Base-by-base conservation (phyloP, 192 early-diverging fungal species). In the Mortierella hygrophila region DNA sequence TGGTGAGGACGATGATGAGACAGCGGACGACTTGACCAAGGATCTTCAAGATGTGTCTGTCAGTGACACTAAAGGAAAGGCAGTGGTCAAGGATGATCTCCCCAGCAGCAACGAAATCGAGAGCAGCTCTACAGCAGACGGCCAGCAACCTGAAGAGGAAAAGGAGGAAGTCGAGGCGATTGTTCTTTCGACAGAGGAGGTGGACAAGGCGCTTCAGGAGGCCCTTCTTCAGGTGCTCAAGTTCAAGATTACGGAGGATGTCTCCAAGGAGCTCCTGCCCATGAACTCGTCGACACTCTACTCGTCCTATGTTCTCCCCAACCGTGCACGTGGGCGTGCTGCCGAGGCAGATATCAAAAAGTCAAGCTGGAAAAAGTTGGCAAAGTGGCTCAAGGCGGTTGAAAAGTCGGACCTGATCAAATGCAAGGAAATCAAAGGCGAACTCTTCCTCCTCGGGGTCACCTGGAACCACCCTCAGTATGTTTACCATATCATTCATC, bases 321-420 rank as follows among this genome's bases (percentile, higher is more conserved):
- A 92, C 76, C 89, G 93, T 40, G 94, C 95, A 5, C 71, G 38
- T 1, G 94, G 90, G 9, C 79, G 75, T 0, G 88, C 88, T 37
- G 81, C 82, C 3, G 91, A 91, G 42, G 82, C 97, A 13, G 97
- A 98, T 72, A 91, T 98, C 38, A 97, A 96, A 86, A 93, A 94
- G 70, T 96, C 96, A 8, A 92, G 90, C 40, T 95, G 93, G 90
- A 98, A 98, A 88, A 97, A 98, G 88, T 77, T 95, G 42, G 90
- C 93, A 78, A 98, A 97, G 85, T 97, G 97, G 85, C 88, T 97
- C 73, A 98, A 97, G 79, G 92, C 89, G 18, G 94, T 94, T 81
- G 97, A 98, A 70, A 98, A 98, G 87, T 89, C 90, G 38, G 97
- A 96, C 32, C 76, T 95, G 18, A 74, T 97, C 38, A 96, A 97